These are phyloP conservation scores for Yamadazyma aaseri DNA, from an alignment of 1,139 yeast species.

Conservation along the genomic window DNA sequence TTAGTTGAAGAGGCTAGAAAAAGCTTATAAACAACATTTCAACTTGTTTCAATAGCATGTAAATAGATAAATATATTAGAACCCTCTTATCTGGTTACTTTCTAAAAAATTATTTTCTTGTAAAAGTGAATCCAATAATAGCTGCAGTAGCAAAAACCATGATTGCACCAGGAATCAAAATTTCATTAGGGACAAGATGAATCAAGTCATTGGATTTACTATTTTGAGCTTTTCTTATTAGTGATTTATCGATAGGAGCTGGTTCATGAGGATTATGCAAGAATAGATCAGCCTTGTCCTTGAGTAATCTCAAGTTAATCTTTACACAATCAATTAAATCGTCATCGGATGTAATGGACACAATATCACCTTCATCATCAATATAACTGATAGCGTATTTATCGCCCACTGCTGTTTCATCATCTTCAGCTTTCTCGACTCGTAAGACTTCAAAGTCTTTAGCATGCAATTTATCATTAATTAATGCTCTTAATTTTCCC, in stretches of 20 bases:
- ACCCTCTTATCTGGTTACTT: neutral
- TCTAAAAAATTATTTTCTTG: slow-evolving; percentile 25
- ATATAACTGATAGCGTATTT: slow-evolving; percentile 70
- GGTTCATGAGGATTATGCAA: slow-evolving; percentile 67
- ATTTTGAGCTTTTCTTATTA: slow-evolving; percentile 11
- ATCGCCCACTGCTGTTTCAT: slow-evolving; percentile 34
- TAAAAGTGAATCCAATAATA: slow-evolving; percentile 51
- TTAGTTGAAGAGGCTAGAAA: slow-evolving; percentile 34
- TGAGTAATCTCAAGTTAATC: slow-evolving; percentile 47
- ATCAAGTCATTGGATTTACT: slow-evolving; percentile 34
- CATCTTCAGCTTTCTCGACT: slow-evolving; percentile 18
- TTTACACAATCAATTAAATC: slow-evolving; percentile 72
- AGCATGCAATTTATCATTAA: slow-evolving; percentile 43
- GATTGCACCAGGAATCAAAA: slow-evolving; percentile 62
- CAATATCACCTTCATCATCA: slow-evolving; percentile 85
- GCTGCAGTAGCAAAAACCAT: slow-evolving; percentile 62
- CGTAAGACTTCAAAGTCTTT: slow-evolving; percentile 44
- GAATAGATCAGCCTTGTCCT: slow-evolving; percentile 68
- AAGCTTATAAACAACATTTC: slow-evolving; percentile 9
- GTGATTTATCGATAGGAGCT: slow-evolving; percentile 24
- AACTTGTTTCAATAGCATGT: slow-evolving; percentile 9
- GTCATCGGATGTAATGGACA: slow-evolving; percentile 70
- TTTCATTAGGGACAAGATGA: slow-evolving; percentile 58
- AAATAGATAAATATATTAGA: slow-evolving; percentile 7
- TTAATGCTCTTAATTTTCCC: slow-evolving; percentile 30